Conservation (phyloP, 2,329 filamentous ascomycete species). For the Lachnellula cervina region DNA sequence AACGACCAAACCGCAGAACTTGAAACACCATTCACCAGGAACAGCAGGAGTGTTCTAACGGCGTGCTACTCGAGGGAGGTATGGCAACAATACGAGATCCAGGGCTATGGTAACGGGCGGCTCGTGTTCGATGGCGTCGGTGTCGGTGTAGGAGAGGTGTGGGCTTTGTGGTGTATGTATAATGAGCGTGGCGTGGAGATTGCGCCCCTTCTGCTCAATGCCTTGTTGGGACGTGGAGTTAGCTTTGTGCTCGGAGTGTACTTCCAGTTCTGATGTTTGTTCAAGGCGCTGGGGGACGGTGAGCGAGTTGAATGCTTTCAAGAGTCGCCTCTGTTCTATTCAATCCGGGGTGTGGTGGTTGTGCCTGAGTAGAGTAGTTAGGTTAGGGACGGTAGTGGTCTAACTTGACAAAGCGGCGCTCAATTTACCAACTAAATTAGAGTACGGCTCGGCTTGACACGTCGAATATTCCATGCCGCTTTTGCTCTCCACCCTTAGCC, state of each 20-base stretch:
- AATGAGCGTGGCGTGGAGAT: not conserved
- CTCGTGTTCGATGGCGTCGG: constrained; percentile 12
- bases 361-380: not conserved
- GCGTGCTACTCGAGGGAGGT: constrained; percentile 7
- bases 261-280: too few species aligned
- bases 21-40: constrained; percentile 28
- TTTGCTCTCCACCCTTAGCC: too few species aligned
- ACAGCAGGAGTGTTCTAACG: constrained; percentile 13
- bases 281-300: too few species aligned
- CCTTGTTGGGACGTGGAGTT: not conserved
- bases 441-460: too few species aligned
- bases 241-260: not conserved
- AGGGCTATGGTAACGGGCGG: not conserved
- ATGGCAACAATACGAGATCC: constrained; percentile 18
- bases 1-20: constrained; percentile 25
- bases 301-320: too few species aligned
- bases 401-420: too few species aligned
- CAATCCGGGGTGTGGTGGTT: too few species aligned
- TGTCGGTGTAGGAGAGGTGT: constrained; percentile 16
- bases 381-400: too few species aligned
- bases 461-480: too few species aligned
- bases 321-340: too few species aligned
- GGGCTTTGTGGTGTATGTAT: constrained; percentile 8
- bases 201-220: constrained; percentile 3
- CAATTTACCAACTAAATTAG: too few species aligned